Conservation (phyloP, 2,329 filamentous ascomycete species). For the Phialocephala subalpina region DNA sequence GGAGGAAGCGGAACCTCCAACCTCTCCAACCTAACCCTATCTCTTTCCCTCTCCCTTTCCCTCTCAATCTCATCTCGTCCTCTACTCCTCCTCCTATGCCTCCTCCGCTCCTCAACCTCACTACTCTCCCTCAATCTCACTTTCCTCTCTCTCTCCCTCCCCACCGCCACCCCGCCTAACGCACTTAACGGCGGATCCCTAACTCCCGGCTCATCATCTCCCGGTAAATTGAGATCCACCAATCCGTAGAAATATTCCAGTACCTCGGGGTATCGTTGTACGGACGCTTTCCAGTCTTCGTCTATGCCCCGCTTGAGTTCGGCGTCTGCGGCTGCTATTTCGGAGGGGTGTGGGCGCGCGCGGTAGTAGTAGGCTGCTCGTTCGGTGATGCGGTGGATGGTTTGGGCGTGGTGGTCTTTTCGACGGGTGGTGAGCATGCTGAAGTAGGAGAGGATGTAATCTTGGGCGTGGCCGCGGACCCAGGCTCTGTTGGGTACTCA, state of each 20-base stretch:
- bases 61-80: slow-evolving; percentile 15
- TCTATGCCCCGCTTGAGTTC: slow-evolving; percentile 78
- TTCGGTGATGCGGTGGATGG: slow-evolving; percentile 63
- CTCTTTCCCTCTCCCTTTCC: slow-evolving; percentile 23
- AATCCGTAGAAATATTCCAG: slow-evolving; percentile 81
- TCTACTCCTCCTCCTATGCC: slow-evolving; percentile 24
- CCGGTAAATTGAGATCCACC: slow-evolving; percentile 70
- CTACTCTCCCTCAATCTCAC: slow-evolving; percentile 37
- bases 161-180: slow-evolving; percentile 32
- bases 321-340: slow-evolving; percentile 70
- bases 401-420: slow-evolving; percentile 62
- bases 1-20: slow-evolving; percentile 22
- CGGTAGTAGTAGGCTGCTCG: slow-evolving; percentile 66
- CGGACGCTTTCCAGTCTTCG: slow-evolving; percentile 79
- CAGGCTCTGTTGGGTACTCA: slow-evolving; percentile 56
- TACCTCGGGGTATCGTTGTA: slow-evolving; percentile 82
- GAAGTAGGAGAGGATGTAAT: slow-evolving; percentile 74
- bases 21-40: slow-evolving; percentile 25
- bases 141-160: slow-evolving; percentile 36
- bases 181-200: slow-evolving; percentile 66
- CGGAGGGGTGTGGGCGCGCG: slow-evolving; percentile 63
- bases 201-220: slow-evolving; percentile 66
- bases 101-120: slow-evolving; percentile 31
- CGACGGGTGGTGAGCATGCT: slow-evolving; percentile 66
- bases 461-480: slow-evolving; percentile 71